Evolutionary conservation across 169 alveolate genomes (phyloP), one percentile per base, ranked within the genome.

Genomic region (Nephromyces sp.): DNA sequence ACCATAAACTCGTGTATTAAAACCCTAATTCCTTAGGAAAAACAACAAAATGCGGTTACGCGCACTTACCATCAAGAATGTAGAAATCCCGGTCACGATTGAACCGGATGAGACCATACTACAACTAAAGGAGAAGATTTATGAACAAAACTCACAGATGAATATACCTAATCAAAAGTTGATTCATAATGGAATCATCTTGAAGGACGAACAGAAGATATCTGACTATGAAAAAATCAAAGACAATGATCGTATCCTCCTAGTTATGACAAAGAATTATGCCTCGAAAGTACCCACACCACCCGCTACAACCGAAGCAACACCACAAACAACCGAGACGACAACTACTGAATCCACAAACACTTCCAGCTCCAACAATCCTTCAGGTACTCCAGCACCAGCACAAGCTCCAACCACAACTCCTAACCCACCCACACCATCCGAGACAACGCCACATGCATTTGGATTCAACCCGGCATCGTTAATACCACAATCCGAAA

Each of bases 171-270:
- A 82, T 22, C 92, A 81, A 57, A 82, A 83, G 76, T 70, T 87
- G 28, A 83, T 87, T 52, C 85, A 84, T 52, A 86, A 90, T 31
- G 93, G 93, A 8, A 87, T 82, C 51, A 84, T 87, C 24, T 75
- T 87, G 33, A 72, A 33, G 6, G 92, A 87, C 63, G 78, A 80
- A 31, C 74, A 52, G 21, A 61, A 75, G 6, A 65, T 79, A 52
- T 66, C 75, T 52, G 87, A 71, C 32, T 70, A 66, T 52, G 84
- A 83, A 33, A 32, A 77, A 27, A 75, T 89, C 34, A 75, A 79
- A 52, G 94, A 89, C n/a, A 86, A 84, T 53, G 90, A 85, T 25
- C 79, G 81, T 15, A 79, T 89, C 52, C 90, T 89, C 30, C 90
- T 89, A 25, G 78, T 88, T 81, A 71, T 84, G 28, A 63, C 84